Evolutionary conservation across 352 stramenopile genomes (phyloP), one percentile per base, ranked within the genome.

Genomic region (Pythium vanterpoolii): DNA sequence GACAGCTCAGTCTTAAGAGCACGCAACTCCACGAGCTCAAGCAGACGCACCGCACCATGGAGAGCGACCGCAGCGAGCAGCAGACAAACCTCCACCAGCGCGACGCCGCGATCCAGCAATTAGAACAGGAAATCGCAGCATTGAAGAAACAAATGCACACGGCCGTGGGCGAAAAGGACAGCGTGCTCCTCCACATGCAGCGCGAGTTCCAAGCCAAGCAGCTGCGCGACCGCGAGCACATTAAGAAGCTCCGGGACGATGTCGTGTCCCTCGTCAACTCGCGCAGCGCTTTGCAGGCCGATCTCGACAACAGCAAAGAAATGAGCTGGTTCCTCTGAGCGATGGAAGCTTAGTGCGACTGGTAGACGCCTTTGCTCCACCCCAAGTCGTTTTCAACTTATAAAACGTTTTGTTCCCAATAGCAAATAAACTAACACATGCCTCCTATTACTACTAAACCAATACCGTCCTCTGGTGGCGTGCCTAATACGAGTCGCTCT

Each of bases 261-360:
- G 71, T 89, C 23, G 28, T 86, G 14, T 50, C 68, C 7, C 76
- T 89, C 66, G 76, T 89, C 56, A 86, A 81, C 21, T 75, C 76
- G 44, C 77, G 79, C 52, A 62, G 69, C 28, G 68, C 74, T 52
- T 59, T 87, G 28, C 79, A 86, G 62, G 72, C 50, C 3, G 79
- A 89, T 64, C 61, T 87, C 38, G 67, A 72, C 19, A 75, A 89
- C 19, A 56, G 83, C 10, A 81, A 78, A 42, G 77, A 86, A 51
- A 76, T 86, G 70, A 68, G 73, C 10, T 66, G 75, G 34, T 55
- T 73, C 5, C 79, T 86, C 54, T 89, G 51, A 66, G 5, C 31
- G 19, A 33, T 24, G 21, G 16, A 46, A 19, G 8, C 39, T n/a
- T n/a, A n/a, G n/a, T n/a, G n/a, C n/a, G n/a, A n/a, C n/a, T n/a